Evolutionary conservation across 2,329 filamentous ascomycete species (phyloP).

Genomic region (Neonectria neomacrospora): DNA sequence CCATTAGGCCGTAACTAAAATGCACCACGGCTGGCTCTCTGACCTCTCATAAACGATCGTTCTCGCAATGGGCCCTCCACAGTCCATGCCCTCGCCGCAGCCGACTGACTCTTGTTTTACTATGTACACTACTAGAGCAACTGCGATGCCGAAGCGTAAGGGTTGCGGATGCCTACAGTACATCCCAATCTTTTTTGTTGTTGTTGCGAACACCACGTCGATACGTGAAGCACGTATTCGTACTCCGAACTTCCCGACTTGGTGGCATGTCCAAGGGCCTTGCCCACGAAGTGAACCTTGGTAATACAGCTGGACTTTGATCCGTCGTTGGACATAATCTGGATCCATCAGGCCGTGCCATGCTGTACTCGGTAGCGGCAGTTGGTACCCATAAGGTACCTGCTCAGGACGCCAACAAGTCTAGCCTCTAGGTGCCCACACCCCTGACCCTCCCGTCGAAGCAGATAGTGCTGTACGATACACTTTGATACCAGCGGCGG

Average conservation of each 20-base stretch:
- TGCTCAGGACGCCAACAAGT: constrained; percentile 3
- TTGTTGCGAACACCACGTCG: constrained; percentile 3
- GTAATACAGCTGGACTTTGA: not conserved
- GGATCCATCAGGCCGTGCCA: constrained; percentile 27
- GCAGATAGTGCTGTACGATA: constrained; percentile 18
- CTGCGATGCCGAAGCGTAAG: constrained; percentile 12
- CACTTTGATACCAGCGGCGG: constrained; percentile 9
- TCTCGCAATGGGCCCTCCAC: constrained; percentile 6
- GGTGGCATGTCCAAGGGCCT: not conserved
- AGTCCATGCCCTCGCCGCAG: constrained; percentile 9
- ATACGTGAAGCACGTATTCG: not conserved
- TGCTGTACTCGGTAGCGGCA: constrained; percentile 15
- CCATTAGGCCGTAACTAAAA: constrained; percentile 22
- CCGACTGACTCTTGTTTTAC: constrained; percentile 35
- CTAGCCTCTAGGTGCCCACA: not conserved
- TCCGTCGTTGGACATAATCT: constrained; percentile 26
- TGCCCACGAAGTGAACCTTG: not conserved
- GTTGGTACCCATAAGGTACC: constrained; percentile 25
- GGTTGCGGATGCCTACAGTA: constrained; percentile 7
- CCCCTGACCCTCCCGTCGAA: constrained; percentile 19
- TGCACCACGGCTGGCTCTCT: constrained; percentile 11
- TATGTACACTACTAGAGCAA: too few relatives aligned
- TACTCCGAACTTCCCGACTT: not conserved
- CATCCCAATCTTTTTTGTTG: constrained; percentile 19
- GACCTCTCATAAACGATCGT: constrained; percentile 17